phyloP scores from a whole-genome alignment of 1,139 yeast genomes.

The Kodamaea suecica region DNA sequence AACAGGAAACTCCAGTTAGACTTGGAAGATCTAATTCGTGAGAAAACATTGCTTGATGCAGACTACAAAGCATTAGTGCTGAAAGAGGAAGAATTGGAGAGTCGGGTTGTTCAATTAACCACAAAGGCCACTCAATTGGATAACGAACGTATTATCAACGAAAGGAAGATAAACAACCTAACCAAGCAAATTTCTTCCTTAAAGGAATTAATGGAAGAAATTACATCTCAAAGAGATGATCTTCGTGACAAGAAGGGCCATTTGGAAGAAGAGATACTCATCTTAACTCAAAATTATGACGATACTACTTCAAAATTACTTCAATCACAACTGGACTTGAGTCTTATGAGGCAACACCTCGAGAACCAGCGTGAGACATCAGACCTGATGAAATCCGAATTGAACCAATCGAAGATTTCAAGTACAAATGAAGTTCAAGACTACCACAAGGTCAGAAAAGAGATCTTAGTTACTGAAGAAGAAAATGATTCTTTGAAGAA shows the following conservation, averaged over 20 bases:
- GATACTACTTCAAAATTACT: conserved; percentile 36
- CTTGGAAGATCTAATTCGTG: conserved; percentile 51
- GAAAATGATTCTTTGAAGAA: conserved; percentile 43
- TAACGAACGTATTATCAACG: conserved; percentile 44
- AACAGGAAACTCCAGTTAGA: conserved; percentile 61
- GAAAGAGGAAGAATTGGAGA: conserved; percentile 51
- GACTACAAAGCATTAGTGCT: conserved; percentile 50
- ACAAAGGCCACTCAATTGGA: conserved; percentile 46
- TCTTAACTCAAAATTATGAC: conserved; percentile 43
- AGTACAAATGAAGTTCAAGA: conserved; percentile 33
- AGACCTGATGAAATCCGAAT: conserved; percentile 32
- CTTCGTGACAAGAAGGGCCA: conserved; percentile 46
- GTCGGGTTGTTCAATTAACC: conserved; percentile 40
- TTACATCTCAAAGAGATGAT: conserved; percentile 48
- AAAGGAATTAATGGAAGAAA: conserved; percentile 51
- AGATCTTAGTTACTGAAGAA: conserved; percentile 37
- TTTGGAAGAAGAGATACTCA: conserved; percentile 46
- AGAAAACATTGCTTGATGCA: conserved; percentile 47
- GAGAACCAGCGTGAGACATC: conserved; percentile 35
- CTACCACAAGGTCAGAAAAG: conserved; percentile 38
- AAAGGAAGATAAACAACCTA: conserved; percentile 46
- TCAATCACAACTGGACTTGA: conserved; percentile 29
- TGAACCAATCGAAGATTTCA: conserved; percentile 33
- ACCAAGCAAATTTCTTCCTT: conserved; percentile 50
- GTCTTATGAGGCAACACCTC: conserved; percentile 35